Base-by-base conservation (phyloP, 1,139 yeast genomes). In the Saccharomycopsis hybrid region DNA sequence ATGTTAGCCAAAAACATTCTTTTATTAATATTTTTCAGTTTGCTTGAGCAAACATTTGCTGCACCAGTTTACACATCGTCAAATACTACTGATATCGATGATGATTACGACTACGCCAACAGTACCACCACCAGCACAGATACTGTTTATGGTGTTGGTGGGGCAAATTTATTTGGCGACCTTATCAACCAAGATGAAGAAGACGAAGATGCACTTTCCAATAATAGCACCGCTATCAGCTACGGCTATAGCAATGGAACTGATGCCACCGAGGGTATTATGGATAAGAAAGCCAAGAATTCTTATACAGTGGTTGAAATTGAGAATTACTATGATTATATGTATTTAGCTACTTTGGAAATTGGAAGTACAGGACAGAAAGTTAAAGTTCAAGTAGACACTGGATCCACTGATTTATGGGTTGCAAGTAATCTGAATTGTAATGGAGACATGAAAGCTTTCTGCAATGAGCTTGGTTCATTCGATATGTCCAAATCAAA, bases 401-500 rank as follows among this genome's bases (percentile, higher is more conserved):
- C 48, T 4, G 48, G 48, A 3, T 30, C 38, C 7, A 29, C 13
- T 5, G 44, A 38, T 24, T 32, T 45, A 11, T 38, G 43, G 48
- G 37, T 45, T 4, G n/a, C 36, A 4, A 29, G 11, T n/a, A 29
- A n/a, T 29, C 3, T 35, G 9, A n/a, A 25, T 11, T 44, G 47
- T 29, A 25, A 5, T 4, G 40, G 27, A 7, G 25, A 18, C 11
- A 11, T 24, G 4, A 39, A 29, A 7, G 4, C 27, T 4, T 39
- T 9, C 5, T 43, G 47, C 28, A 5, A 11, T n/a, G 47, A 43
- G 3, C 13, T 27, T 36, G 49, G 49, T 13, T 28, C 43, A n/a
- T 47, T 47, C 30, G 24, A 47, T 42, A 3, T 41, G 8, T 13
- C 27, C 18, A 31, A 37, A 24, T 47, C 50, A 32, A 27, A 39